Conservation (phyloP, 139 green algal genomes). For the Pleodorina starrii region DNA sequence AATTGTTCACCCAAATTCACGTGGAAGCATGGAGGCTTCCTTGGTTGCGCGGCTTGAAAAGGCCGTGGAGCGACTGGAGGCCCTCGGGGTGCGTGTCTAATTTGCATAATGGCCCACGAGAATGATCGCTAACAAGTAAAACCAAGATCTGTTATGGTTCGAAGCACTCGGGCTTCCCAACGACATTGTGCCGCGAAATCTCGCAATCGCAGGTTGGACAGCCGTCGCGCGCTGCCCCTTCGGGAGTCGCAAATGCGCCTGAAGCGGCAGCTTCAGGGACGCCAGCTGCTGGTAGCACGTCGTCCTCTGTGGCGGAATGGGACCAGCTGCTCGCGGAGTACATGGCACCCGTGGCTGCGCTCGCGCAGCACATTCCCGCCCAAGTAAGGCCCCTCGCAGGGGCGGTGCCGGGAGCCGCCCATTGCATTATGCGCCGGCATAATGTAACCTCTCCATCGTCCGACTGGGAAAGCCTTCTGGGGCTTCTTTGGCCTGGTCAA, state of each 20-base stretch:
- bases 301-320: conserved; percentile 16
- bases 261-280: background rate
- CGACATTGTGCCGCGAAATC: too few species aligned
- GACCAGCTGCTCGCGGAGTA: conserved; percentile 23
- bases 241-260: background rate
- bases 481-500: background rate
- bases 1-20: background rate
- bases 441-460: too few species aligned
- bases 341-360: background rate
- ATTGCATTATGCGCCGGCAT: too few species aligned
- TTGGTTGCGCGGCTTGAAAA: conserved; percentile 27
- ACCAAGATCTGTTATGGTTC: background rate
- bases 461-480: background rate
- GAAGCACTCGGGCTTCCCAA: background rate
- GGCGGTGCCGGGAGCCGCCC: too few species aligned
- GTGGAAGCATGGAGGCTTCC: conserved; percentile 14
- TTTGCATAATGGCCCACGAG: background rate
- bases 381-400: background rate
- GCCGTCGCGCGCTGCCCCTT: too few species aligned
- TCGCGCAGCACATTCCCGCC: background rate
- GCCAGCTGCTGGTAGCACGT: background rate
- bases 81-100: background rate
- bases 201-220: background rate
- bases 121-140: background rate
- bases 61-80: conserved; percentile 31